A percentile compares a stretch with the other conserved stretches of the same genome.
These are phyloP conservation scores for Drosera capensis DNA, from an alignment of 148 eudicot species.

Conservation along the genomic window DNA sequence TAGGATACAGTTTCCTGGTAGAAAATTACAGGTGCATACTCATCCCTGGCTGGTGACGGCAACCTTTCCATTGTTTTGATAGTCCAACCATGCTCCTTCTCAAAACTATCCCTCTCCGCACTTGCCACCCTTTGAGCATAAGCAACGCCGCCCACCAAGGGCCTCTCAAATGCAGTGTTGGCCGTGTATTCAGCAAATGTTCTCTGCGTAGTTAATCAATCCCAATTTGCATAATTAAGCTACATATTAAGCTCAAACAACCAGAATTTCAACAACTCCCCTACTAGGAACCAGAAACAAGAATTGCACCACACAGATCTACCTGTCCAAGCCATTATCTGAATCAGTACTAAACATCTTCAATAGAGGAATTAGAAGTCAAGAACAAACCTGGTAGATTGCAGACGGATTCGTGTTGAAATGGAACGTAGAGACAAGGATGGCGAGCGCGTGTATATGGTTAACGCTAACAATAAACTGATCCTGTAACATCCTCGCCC, in stretches of 20 bases:
- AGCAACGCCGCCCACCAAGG: slow-evolving; percentile 57
- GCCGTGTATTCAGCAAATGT: slow-evolving; percentile 68
- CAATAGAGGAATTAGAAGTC: neutral
- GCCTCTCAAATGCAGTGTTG: slow-evolving; percentile 55
- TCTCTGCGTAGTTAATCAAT: slow-evolving; percentile 21
- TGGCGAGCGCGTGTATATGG: slow-evolving; percentile 61
- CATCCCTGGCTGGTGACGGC: slow-evolving; percentile 48
- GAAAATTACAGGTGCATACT: slow-evolving; percentile 60
- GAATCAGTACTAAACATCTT: neutral
- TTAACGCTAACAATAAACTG: slow-evolving; percentile 59
- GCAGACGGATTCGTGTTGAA: slow-evolving; percentile 38
- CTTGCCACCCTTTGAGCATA: slow-evolving; percentile 44
- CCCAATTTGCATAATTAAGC: neutral
- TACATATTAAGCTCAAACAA: neutral
- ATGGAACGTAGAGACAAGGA: slow-evolving; percentile 43
- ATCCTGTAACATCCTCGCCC: slow-evolving; percentile 63
- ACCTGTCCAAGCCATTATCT: neutral
- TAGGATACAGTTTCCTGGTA: slow-evolving; percentile 60
- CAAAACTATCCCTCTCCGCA: slow-evolving; percentile 54
- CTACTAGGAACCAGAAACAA: neutral
- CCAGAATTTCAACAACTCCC: no score
- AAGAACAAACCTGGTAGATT: slow-evolving; percentile 32
- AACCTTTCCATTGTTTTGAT: slow-evolving; percentile 50
- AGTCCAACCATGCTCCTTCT: slow-evolving; percentile 44
- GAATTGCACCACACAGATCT: neutral